Evolutionary conservation across 2,329 filamentous ascomycete species (phyloP).

Genomic region (Xylariomycetidae sp.): DNA sequence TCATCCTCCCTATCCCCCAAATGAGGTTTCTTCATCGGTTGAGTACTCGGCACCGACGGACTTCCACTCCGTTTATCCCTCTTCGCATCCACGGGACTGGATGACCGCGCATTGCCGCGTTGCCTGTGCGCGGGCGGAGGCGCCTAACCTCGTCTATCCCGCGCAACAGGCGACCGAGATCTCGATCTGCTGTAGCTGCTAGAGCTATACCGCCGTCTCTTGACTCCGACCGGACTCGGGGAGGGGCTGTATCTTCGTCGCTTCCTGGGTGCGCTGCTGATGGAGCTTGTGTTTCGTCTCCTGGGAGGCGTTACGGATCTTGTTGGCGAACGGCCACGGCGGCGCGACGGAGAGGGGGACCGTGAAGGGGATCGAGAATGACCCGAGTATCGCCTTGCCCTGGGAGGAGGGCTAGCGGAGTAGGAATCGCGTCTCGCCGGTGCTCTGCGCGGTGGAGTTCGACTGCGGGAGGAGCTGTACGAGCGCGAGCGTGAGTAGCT

Average conservation of each 20-base stretch:
- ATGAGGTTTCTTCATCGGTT: no score
- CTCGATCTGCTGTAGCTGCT: slow-evolving; percentile 11
- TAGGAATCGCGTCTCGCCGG: slow-evolving; percentile 16
- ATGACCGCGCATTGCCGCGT: no score
- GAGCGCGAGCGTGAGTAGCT: slow-evolving; percentile 17
- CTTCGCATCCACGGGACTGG: no score
- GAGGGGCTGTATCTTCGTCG: slow-evolving; percentile 6
- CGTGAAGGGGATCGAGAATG: slow-evolving; percentile 12
- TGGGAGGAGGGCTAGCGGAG: slow-evolving; percentile 12
- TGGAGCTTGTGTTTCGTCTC: slow-evolving; percentile 15
- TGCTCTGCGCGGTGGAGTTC: slow-evolving; percentile 16
- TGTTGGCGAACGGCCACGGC: slow-evolving; percentile 8
- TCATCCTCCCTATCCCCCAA: no score
- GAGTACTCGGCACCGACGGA: no score
- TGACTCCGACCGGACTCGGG: slow-evolving; percentile 11
- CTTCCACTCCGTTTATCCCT: no score
- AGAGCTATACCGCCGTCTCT: slow-evolving; percentile 14
- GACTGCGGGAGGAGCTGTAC: slow-evolving; percentile 18
- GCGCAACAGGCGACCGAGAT: no score
- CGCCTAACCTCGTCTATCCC: no score
- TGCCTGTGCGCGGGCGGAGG: no score
- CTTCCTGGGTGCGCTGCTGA: slow-evolving; percentile 13
- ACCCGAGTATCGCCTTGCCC: slow-evolving; percentile 11
- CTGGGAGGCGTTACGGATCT: slow-evolving; percentile 13
- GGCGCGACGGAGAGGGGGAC: slow-evolving; percentile 8